Percentiles rank a stretch among this genome's conserved stretches.
These are phyloP conservation scores for Logfia minima DNA, from an alignment of 129 eudicot genomes.

Conservation along the genomic window DNA sequence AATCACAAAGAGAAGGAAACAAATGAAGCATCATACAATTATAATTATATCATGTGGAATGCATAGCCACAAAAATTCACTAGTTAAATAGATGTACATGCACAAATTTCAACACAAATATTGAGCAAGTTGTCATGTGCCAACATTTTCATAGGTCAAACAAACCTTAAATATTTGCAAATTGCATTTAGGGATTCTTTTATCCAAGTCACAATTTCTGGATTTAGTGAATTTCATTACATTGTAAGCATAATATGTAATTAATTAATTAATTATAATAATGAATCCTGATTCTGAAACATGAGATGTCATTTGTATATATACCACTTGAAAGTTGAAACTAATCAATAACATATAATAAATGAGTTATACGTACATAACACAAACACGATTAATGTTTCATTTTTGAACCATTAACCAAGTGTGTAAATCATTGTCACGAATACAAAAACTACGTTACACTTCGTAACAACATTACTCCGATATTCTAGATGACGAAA, in stretches of 20 bases:
- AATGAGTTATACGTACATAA: too few relatives aligned
- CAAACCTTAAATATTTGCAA: slow-evolving; percentile 28
- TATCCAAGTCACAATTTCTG: neutral
- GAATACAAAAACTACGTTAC: too few relatives aligned
- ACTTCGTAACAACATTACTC: too few relatives aligned
- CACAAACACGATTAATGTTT: too few relatives aligned
- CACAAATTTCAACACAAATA: slow-evolving; percentile 24
- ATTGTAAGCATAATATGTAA: slow-evolving; percentile 12
- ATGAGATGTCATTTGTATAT: too few relatives aligned
- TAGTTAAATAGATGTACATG: neutral
- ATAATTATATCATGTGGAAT: neutral
- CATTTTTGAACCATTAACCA: too few relatives aligned
- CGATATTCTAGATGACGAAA: too few relatives aligned
- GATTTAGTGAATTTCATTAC: slow-evolving; percentile 6
- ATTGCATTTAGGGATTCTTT: slow-evolving; percentile 3
- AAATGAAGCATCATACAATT: neutral
- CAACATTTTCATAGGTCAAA: slow-evolving; percentile 34
- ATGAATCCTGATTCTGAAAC: too few relatives aligned
- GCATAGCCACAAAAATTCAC: neutral
- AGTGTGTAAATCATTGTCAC: too few relatives aligned
- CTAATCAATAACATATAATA: too few relatives aligned
- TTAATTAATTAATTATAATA: too few relatives aligned
- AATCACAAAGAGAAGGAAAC: slow-evolving; percentile 23
- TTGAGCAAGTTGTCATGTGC: slow-evolving; percentile 35
- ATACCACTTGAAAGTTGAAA: too few relatives aligned